phyloP scores from a whole-genome alignment of 495 filamentous ascomycete genomes.

The Gamarada debralockiae region DNA sequence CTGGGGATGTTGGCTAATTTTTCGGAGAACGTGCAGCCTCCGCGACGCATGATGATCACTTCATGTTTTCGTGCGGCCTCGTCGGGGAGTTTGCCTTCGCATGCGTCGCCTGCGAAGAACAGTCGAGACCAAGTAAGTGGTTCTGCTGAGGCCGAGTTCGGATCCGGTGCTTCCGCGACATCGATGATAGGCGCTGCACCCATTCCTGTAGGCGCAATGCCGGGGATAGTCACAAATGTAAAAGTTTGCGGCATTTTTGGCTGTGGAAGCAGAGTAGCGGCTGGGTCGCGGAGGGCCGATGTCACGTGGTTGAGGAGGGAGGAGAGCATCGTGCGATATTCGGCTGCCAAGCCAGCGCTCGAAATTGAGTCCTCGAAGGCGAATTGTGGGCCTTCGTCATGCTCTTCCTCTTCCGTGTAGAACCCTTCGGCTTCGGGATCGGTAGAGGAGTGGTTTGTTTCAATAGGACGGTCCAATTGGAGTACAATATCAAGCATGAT shows the following conservation, averaged over 20 bases:
- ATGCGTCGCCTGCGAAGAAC: slow-evolving; percentile 68
- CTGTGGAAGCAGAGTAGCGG: slow-evolving; percentile 26
- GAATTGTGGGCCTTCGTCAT: neutral
- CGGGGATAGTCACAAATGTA: slow-evolving; percentile 52
- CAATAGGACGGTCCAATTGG: slow-evolving; percentile 38
- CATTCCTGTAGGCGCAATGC: slow-evolving; percentile 66
- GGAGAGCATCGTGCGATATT: slow-evolving; percentile 44
- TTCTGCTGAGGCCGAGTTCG: slow-evolving; percentile 30
- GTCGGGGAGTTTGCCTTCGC: slow-evolving; percentile 57
- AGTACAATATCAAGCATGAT: slow-evolving; percentile 68
- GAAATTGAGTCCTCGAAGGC: slow-evolving; percentile 7
- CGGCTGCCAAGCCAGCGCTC: slow-evolving; percentile 14
- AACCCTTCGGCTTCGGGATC: slow-evolving; percentile 16
- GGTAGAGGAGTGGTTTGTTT: slow-evolving; percentile 16
- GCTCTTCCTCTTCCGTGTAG: slow-evolving; percentile 5
- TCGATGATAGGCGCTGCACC: slow-evolving; percentile 76
- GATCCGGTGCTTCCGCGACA: slow-evolving; percentile 49
- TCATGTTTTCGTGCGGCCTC: slow-evolving; percentile 62
- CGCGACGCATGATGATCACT: slow-evolving; percentile 78
- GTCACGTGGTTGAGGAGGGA: slow-evolving; percentile 57
- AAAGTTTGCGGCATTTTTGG: slow-evolving; percentile 26
- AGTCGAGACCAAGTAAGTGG: slow-evolving; percentile 63
- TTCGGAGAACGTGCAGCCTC: slow-evolving; percentile 76
- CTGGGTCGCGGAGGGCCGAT: slow-evolving; percentile 46
- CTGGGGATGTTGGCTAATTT: slow-evolving; percentile 83